Base-by-base conservation (phyloP, 139 green algal species). In the Nannochloris sp. region DNA sequence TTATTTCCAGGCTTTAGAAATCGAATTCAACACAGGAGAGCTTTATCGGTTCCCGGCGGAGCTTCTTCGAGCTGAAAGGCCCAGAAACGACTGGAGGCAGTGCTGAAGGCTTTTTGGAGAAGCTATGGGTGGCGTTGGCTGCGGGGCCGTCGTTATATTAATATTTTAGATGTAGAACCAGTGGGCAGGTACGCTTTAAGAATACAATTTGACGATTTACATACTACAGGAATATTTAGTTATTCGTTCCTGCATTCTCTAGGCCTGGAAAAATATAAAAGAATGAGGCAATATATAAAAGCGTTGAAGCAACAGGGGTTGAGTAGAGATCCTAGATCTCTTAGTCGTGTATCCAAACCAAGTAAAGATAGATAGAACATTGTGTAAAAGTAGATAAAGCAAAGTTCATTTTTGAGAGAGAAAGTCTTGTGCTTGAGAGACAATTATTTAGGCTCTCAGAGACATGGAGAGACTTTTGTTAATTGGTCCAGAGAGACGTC, bases 201-300 rank as follows among this genome's bases (percentile, higher is more conserved):
- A 51, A 55, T 85, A 19, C 23, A 56, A 13, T 87, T 87, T 69
- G 81, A 87, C 34, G 81, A 87, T 56, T 37, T 86, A 29, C 79
- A 87, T 59, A 63, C 38, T 29, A 65, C 58, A 2, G 81, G 81
- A 8, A 69, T 87, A 47, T 87, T 73, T 76, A 86, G 64, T 14
- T 87, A 77, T 73, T 53, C 71, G 19, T 83, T 68, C n/a, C 66
- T 87, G 44, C 63, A 70, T 9, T 45, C 80, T 2, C 72, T 87
- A 2, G 79, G 75, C 2, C 33, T n/a, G 3, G 31, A 72, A 35
- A 76, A 70, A 70, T 62, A 67, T 46, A 60, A 55, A 13, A 47
- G 54, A 15, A 77, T 77, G 70, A 54, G 55, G 39, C 24, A 31
- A 33, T 76, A 76, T 59, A 59, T 76, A 6, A 35, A 25, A 2